Evolutionary conservation across 2,329 filamentous ascomycete genomes (phyloP), one percentile per base, ranked within the genome.

Genomic region (Penicillium sp.): DNA sequence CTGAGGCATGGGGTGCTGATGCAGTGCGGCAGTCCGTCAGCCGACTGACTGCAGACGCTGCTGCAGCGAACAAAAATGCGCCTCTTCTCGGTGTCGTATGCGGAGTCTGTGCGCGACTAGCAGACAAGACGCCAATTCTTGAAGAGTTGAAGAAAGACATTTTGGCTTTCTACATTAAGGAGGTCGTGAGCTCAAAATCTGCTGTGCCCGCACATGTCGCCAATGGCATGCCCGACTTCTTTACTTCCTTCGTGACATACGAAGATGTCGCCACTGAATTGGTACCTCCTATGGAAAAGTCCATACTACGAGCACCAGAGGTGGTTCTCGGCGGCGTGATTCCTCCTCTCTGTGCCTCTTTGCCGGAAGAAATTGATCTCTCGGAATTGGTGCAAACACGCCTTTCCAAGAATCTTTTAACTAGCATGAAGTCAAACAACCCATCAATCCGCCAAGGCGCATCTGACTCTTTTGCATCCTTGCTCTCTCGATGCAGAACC

Each of bases 371-470:
- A 6, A 77, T 93, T 59, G 91, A 98, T 61, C 76, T 97, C 17
- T 91, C 91, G 8, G 79, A 82, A 33, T 72, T 86, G 4, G 75
- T 97, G 17, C 77, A 79, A 45, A 75, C 77, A 24, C 86, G 85
- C 53, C 76, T 98, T 32, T 69, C 94, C 33, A 97, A 95, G 67
- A 88, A 89, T 6, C 74, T 98, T 12, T 71, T 97, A n/a, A 83
- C 88, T 35, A 95, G 89, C 64, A 77, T 90, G 67, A 96, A 95
- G 69, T 97, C 93, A 1, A 90, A 86, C 62, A 97, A 95, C 66
- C 73, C 80, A 13, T 70, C 71, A 2, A 88, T 96, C 54, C 83
- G 91, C 49, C 79, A 79, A 54, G 89, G 88, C 22, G 86, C 87
- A 8, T 71, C 90, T 21, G 76, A 78, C 34, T 85, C 85, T 7